These are phyloP conservation scores for Shiraia bambusicola DNA, from an alignment of 2,329 filamentous ascomycete genomes.

Conservation along the genomic window DNA sequence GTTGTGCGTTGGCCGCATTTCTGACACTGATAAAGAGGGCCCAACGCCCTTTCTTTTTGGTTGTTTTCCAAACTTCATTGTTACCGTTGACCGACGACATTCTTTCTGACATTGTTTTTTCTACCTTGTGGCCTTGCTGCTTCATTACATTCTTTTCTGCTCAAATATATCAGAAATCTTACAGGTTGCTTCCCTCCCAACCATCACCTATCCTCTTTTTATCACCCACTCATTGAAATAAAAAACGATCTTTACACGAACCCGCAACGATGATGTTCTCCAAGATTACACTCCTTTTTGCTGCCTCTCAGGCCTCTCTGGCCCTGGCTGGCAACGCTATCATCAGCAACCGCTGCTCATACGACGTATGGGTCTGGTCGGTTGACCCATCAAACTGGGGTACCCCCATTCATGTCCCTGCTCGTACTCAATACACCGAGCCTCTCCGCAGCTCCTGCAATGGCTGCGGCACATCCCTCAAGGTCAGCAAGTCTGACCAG, in stretches of 20 bases:
- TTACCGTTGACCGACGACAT: not conserved
- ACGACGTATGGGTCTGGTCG: slow-evolving; percentile 32
- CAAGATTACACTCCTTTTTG: slow-evolving; percentile 17
- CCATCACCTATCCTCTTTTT: not conserved
- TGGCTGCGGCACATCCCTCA: slow-evolving; percentile 25
- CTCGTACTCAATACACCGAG: slow-evolving; percentile 22
- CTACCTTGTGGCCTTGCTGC: slow-evolving; percentile 3
- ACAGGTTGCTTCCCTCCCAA: not conserved
- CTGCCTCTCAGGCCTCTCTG: slow-evolving; percentile 20
- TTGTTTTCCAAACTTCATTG: not conserved
- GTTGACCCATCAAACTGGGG: slow-evolving; percentile 14
- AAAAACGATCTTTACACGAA: slow-evolving; percentile 1
- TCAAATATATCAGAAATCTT: not conserved
- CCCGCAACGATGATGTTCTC: slow-evolving; percentile 16
- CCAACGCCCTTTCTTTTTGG: no score
- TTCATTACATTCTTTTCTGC: slow-evolving; percentile 4
- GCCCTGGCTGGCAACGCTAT: slow-evolving; percentile 25
- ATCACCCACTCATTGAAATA: slow-evolving; percentile 1
- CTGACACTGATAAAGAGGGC: no score
- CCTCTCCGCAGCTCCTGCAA: slow-evolving; percentile 17
- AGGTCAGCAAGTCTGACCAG: slow-evolving; percentile 27
- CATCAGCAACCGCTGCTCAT: slow-evolving; percentile 27
- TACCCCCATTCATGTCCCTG: slow-evolving; percentile 14
- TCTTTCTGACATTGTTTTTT: slow-evolving; percentile 1
- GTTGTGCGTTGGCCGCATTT: no score